A percentile compares a stretch with the other conserved stretches of the same genome.
phyloP scores from a whole-genome alignment of 2,329 filamentous ascomycete genomes.

The Phialemoniopsis sp. region DNA sequence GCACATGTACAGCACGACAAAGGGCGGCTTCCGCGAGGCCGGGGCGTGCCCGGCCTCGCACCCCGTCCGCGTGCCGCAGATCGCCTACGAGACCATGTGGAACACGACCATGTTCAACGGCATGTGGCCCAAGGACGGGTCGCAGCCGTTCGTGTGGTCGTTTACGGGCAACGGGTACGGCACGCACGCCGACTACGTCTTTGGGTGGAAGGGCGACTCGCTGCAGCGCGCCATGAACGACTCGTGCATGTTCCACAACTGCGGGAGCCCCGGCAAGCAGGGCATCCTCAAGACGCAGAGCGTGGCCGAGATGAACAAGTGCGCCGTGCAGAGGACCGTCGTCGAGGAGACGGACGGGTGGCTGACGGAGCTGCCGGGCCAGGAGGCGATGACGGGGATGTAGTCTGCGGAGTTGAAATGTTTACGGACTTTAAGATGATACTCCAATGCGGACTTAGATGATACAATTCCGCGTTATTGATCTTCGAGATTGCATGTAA shows the following conservation, averaged over 20 bases:
- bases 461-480: too few species aligned
- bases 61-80: slow-evolving; percentile 8
- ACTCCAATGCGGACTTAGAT: too few species aligned
- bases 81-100: slow-evolving; percentile 32
- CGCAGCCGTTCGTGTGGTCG: slow-evolving; percentile 17
- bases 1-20: slow-evolving; percentile 6
- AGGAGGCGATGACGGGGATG: not conserved
- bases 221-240: slow-evolving; percentile 24
- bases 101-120: slow-evolving; percentile 20
- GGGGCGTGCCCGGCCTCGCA: slow-evolving; percentile 5
- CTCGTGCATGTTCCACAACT: slow-evolving; percentile 23
- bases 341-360: not conserved
- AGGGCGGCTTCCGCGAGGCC: slow-evolving; percentile 3
- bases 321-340: not conserved
- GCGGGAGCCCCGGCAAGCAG: slow-evolving; percentile 50
- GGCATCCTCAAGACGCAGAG: slow-evolving; percentile 55
- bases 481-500: too few species aligned
- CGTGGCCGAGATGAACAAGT: not conserved
- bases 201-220: slow-evolving; percentile 24
- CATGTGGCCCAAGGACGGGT: slow-evolving; percentile 19
- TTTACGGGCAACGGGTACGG: slow-evolving; percentile 22
- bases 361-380: slow-evolving; percentile 1
- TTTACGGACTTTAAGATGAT: too few species aligned
- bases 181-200: slow-evolving; percentile 26
- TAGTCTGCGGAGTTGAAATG: too few species aligned